phyloP scores from a whole-genome alignment of 495 filamentous ascomycete species.

The Talaromyces trachyspermus region DNA sequence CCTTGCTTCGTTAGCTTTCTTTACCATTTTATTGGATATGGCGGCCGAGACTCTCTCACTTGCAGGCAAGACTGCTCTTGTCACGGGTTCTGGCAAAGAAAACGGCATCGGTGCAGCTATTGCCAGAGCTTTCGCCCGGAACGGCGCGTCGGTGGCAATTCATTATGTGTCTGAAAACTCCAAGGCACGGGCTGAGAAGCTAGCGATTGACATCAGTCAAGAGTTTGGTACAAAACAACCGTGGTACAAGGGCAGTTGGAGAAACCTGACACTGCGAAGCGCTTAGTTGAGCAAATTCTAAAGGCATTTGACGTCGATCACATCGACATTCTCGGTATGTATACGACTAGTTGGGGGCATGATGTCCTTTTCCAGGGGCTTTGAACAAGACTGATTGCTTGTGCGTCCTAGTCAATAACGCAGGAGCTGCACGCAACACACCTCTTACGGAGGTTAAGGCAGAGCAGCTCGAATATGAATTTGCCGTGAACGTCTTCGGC shows the following conservation, averaged over 20 bases:
- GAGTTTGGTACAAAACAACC: too few relatives aligned
- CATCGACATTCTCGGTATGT: constrained; percentile 17
- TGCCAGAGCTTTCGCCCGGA: constrained; percentile 12
- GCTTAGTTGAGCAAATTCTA: constrained; percentile 12
- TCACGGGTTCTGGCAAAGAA: constrained; percentile 22
- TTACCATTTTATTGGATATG: too few relatives aligned
- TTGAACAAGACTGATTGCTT: neutral
- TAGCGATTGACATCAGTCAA: neutral
- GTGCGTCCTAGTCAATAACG: constrained; percentile 5
- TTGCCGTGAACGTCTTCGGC: constrained; percentile 15
- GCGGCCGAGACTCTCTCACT: constrained; percentile 12
- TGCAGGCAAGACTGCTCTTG: constrained; percentile 31
- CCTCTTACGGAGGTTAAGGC: neutral
- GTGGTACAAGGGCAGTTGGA: too few relatives aligned
- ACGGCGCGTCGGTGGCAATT: constrained; percentile 14
- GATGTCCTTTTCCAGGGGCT: neutral
- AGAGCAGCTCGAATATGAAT: constrained; percentile 4
- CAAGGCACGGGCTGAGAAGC: neutral
- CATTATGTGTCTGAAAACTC: constrained; percentile 3
- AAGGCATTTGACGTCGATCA: constrained; percentile 12
- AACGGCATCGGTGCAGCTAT: constrained; percentile 17
- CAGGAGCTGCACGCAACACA: neutral
- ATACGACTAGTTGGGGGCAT: too few relatives aligned
- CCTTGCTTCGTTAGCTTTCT: too few relatives aligned
- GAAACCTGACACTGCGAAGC: constrained; percentile 7